Evolutionary conservation across 352 stramenopile species (phyloP).

Genomic region (Saprolegnia parasitica): DNA sequence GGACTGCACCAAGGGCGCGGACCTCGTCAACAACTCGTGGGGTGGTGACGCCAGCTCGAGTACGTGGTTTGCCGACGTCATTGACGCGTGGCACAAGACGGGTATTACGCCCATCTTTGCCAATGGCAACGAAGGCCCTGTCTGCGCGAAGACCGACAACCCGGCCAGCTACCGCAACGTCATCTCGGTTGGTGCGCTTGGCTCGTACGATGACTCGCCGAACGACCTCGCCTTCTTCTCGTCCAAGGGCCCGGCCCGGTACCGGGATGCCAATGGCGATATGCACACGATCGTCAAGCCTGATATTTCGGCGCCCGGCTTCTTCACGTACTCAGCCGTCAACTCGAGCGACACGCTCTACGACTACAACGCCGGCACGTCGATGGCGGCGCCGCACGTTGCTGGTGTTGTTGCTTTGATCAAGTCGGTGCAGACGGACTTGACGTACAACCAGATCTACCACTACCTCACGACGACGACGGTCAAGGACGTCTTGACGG

Average conservation of each 20-base stretch:
- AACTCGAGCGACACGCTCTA: slow-evolving; percentile 31
- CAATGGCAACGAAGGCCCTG: slow-evolving; percentile 36
- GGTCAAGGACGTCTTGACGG: neutral
- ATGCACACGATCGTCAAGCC: slow-evolving; percentile 38
- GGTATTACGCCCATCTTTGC: slow-evolving; percentile 43
- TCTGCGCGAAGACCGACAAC: slow-evolving; percentile 32
- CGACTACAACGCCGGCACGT: slow-evolving; percentile 34
- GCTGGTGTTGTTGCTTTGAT: slow-evolving; percentile 35
- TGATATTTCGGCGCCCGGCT: slow-evolving; percentile 36
- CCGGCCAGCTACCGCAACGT: slow-evolving; percentile 36
- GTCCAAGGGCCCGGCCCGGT: slow-evolving; percentile 32
- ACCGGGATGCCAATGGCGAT: slow-evolving; percentile 14
- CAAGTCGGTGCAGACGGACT: slow-evolving; percentile 32
- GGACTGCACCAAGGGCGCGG: slow-evolving; percentile 39
- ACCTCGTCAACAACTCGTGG: slow-evolving; percentile 44
- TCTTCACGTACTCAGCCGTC: slow-evolving; percentile 30
- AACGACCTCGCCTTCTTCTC: slow-evolving; percentile 39
- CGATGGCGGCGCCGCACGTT: slow-evolving; percentile 38
- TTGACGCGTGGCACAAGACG: slow-evolving; percentile 35
- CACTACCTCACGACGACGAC: slow-evolving; percentile 23
- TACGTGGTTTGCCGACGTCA: slow-evolving; percentile 30
- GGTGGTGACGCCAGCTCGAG: slow-evolving; percentile 31
- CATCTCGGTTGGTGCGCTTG: slow-evolving; percentile 43
- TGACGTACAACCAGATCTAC: slow-evolving; percentile 34
- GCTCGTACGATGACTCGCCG: slow-evolving; percentile 32